These are phyloP conservation scores for Hortiboletus campestris DNA, from an alignment of 768 basidiomycete species.

Conservation along the genomic window DNA sequence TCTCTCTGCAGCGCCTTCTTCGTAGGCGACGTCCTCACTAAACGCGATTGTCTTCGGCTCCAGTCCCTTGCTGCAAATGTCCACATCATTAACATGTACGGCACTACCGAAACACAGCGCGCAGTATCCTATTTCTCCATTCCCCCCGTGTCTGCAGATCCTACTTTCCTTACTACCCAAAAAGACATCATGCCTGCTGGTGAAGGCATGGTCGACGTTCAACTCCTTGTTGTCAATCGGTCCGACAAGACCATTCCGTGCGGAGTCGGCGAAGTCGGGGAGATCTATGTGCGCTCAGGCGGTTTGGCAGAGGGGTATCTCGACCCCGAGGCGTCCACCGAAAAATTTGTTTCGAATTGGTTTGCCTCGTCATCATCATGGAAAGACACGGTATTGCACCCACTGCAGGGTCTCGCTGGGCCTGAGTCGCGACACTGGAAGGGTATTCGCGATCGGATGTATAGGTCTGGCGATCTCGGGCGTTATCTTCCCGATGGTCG, in stretches of 20 bases:
- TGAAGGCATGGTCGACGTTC: constrained; percentile 96
- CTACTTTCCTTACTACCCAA: constrained; percentile 87
- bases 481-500: constrained; percentile 89
- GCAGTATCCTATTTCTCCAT: constrained; percentile 97
- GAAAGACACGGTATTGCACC: constrained; percentile 72
- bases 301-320: constrained; percentile 95
- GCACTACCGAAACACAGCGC: constrained; percentile 98
- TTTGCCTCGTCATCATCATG: constrained; percentile 56
- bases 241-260: constrained; percentile 81
- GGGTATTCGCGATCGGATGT: constrained; percentile 96
- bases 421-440: constrained; percentile 86
- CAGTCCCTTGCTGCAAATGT: constrained; percentile 92
- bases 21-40: constrained; percentile 98
- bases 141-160: constrained; percentile 77
- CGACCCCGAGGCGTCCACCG: constrained; percentile 73
- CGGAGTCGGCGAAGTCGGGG: constrained; percentile 94
- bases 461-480: constrained; percentile 94
- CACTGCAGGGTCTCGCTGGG: constrained; percentile 51
- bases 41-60: constrained; percentile 92
- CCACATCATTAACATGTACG: constrained; percentile 98
- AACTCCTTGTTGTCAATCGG: constrained; percentile 94
- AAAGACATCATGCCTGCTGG: constrained; percentile 99
- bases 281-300: constrained; percentile 96
- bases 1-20: constrained; percentile 91
- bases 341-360: constrained; percentile 97